phyloP scores from a whole-genome alignment of 176 grass and related monocot genomes.

The Lolium rigidum region DNA sequence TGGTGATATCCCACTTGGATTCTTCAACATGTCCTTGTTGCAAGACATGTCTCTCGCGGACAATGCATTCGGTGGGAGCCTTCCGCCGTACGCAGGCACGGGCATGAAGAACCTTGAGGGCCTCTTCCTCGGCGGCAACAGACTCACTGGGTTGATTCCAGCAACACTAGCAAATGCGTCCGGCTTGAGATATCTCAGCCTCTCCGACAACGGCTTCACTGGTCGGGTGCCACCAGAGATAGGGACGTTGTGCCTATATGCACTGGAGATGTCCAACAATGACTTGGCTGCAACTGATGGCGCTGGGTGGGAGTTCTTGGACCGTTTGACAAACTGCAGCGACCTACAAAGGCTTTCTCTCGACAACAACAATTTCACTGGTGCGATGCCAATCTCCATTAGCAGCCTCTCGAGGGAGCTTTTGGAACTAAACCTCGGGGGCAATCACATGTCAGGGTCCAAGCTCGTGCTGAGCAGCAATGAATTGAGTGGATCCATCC shows the following conservation, averaged over 20 bases:
- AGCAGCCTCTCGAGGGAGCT: conserved; percentile 36
- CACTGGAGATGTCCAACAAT: not conserved
- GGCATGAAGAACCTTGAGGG: not conserved
- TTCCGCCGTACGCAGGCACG: conserved; percentile 15
- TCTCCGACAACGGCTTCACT: conserved; percentile 38
- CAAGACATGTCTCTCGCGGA: conserved; percentile 22
- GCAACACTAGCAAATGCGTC: conserved; percentile 36
- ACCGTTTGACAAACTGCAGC: conserved; percentile 44
- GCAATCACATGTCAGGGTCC: conserved; percentile 41
- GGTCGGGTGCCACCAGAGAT: conserved; percentile 30
- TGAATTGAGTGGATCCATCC: conserved; percentile 28
- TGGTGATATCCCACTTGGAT: not conserved
- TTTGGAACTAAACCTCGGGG: conserved; percentile 25
- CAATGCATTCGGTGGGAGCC: conserved; percentile 31
- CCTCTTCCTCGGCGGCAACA: conserved; percentile 41
- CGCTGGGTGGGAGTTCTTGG: conserved; percentile 39
- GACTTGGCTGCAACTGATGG: not conserved
- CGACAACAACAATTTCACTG: conserved; percentile 40
- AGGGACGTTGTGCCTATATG: conserved; percentile 10
- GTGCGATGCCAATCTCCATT: conserved; percentile 37
- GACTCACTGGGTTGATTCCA: not conserved
- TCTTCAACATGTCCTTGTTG: conserved; percentile 43
- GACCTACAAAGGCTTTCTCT: not conserved
- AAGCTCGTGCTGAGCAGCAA: conserved; percentile 11
- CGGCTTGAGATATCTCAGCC: not conserved